A percentile compares a stretch with the other conserved stretches of the same genome.
Evolutionary conservation across 495 filamentous ascomycete genomes (phyloP).

Genomic region (Hypoxylon cercidicola): DNA sequence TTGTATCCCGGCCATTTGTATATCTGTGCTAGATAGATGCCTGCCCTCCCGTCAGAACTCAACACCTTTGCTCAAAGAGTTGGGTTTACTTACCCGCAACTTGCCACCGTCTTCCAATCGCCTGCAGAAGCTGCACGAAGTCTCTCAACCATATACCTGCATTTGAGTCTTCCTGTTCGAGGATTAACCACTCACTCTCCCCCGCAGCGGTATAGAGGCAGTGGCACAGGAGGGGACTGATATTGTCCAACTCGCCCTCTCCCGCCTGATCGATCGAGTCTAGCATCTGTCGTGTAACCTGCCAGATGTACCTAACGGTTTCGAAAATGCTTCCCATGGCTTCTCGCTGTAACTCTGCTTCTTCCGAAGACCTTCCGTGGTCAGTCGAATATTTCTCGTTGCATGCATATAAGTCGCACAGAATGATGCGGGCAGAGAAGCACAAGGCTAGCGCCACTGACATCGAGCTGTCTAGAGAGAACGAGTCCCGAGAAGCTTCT

Average conservation of each 20-base stretch:
- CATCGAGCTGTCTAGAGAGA: not conserved
- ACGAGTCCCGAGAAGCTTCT: not conserved
- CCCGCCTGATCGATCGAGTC: constrained; percentile 4
- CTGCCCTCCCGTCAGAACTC: constrained; percentile 16
- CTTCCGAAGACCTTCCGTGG: constrained; percentile 34
- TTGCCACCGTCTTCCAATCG: constrained; percentile 32
- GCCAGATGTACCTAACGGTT: constrained; percentile 9
- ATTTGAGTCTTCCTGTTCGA: constrained; percentile 26
- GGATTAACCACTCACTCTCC: constrained; percentile 37
- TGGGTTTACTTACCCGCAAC: constrained; percentile 18
- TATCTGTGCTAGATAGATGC: constrained; percentile 29
- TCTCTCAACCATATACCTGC: constrained; percentile 21
- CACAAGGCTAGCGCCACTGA: constrained; percentile 25
- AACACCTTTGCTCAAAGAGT: not conserved
- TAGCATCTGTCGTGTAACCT: constrained; percentile 25
- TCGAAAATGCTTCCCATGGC: constrained; percentile 31
- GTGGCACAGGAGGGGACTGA: constrained; percentile 32
- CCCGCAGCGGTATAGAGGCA: constrained; percentile 34
- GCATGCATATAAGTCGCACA: constrained; percentile 37
- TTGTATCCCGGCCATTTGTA: constrained; percentile 37
- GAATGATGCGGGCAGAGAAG: constrained; percentile 33
- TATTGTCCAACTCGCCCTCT: not conserved
- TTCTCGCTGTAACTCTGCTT: constrained; percentile 32
- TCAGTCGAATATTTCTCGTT: constrained; percentile 38
- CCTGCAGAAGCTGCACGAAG: constrained; percentile 23